Evolutionary conservation across 2,329 filamentous ascomycete species (phyloP).

Genomic region (Fusarium sp.): DNA sequence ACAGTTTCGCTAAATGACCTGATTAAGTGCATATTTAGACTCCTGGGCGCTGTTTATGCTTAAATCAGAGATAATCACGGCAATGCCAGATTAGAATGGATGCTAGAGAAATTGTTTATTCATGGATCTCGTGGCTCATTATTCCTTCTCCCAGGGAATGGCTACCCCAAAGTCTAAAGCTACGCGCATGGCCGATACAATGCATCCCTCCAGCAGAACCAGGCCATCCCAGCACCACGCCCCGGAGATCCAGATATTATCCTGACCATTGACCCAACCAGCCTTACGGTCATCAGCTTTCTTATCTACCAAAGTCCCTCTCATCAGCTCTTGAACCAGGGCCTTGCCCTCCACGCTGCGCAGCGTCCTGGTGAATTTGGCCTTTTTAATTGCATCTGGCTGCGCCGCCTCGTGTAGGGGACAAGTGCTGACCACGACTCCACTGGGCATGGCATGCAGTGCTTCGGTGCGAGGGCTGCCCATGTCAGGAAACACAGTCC

Average conservation of each 20-base stretch:
- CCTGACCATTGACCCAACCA: conserved; percentile 65
- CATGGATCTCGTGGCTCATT: conserved; percentile 12
- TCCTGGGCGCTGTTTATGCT: background rate
- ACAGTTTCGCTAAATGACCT: conserved; percentile 12
- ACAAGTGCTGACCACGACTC: conserved; percentile 65
- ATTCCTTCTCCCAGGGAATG: conserved; percentile 52
- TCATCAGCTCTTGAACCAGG: conserved; percentile 61
- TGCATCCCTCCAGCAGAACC: conserved; percentile 71
- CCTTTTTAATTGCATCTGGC: conserved; percentile 56
- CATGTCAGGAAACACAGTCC: conserved; percentile 50
- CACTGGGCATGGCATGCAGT: conserved; percentile 63
- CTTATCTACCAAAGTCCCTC: conserved; percentile 17
- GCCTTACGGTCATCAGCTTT: conserved; percentile 40
- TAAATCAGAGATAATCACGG: background rate
- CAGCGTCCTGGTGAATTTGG: conserved; percentile 65
- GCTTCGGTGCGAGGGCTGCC: conserved; percentile 59
- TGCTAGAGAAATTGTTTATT: background rate
- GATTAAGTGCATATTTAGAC: conserved; percentile 14
- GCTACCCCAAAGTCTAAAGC: conserved; percentile 64
- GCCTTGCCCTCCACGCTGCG: conserved; percentile 61
- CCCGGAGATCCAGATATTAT: conserved; percentile 66
- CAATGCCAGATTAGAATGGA: background rate
- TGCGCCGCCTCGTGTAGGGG: conserved; percentile 56
- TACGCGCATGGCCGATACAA: conserved; percentile 68
- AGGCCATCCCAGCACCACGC: conserved; percentile 75